These are phyloP conservation scores for Saturnispora dispora DNA, from an alignment of 805 yeast genomes.

Conservation along the genomic window DNA sequence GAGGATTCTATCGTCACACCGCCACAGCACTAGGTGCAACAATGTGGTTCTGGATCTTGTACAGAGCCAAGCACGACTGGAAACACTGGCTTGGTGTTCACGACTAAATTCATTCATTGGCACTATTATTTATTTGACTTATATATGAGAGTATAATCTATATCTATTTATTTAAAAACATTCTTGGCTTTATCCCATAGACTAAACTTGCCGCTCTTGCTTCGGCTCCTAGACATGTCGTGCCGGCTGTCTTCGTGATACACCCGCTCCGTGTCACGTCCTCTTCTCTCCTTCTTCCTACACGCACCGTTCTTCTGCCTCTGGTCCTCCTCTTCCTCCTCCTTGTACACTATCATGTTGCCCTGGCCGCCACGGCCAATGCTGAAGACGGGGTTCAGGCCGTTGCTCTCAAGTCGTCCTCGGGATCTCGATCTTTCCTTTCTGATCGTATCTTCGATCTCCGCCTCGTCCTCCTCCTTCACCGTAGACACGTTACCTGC, in stretches of 20 bases:
- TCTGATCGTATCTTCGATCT: not conserved
- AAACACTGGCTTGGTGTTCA: conserved; percentile 43
- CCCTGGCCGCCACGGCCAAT: conserved; percentile 6
- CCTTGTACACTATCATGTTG: not conserved
- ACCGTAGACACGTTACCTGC: conserved; percentile 26
- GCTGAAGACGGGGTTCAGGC: not conserved
- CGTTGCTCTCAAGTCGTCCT: not conserved
- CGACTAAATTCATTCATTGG: not conserved
- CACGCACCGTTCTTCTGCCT: conserved; percentile 2
- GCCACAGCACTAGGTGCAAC: conserved; percentile 71
- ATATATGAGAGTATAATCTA: not conserved
- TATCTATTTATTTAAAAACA: conserved; percentile 4
- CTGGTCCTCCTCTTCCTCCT: not conserved
- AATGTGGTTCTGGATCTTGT: conserved; percentile 84
- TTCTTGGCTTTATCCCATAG: conserved; percentile 11
- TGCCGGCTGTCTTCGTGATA: not conserved
- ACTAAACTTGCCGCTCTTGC: conserved; percentile 27
- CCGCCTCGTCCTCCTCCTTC: not conserved
- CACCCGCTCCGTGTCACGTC: not conserved
- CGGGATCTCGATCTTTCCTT: not conserved
- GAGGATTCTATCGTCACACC: conserved; percentile 46
- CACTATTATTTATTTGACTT: not conserved
- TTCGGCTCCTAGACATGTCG: not conserved
- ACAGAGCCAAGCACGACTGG: conserved; percentile 68
- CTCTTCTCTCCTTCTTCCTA: conserved; percentile 23